Conservation (phyloP, 106 monocot genomes). For the Apostasia ramifera region DNA sequence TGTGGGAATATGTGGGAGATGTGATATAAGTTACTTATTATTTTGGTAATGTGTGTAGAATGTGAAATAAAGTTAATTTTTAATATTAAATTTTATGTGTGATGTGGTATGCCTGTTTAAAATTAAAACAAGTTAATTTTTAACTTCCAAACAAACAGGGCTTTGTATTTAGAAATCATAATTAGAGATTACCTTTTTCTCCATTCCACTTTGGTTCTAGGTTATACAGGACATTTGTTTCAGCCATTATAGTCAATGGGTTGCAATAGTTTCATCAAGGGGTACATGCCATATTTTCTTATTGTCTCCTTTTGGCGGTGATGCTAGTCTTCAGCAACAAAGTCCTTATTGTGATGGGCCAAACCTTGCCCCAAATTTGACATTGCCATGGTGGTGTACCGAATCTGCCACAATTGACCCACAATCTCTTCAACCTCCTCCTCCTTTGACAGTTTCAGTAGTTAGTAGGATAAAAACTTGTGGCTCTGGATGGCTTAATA, state of each 20-base stretch:
- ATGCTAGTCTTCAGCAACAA: conserved; percentile 60
- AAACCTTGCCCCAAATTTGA: conserved; percentile 43
- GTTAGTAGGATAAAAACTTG: conserved; percentile 86
- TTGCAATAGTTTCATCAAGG: conserved; percentile 78
- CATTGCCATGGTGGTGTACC: conserved; percentile 90
- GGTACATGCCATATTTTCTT: conserved; percentile 89
- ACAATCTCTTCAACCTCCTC: conserved; percentile 52
- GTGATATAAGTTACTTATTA: too few species aligned
- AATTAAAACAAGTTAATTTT: too few species aligned
- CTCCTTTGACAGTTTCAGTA: conserved; percentile 63
- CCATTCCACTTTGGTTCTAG: conserved; percentile 23
- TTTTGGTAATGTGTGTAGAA: too few species aligned
- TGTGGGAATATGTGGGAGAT: too few species aligned
- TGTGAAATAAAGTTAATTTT: too few species aligned
- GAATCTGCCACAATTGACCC: conserved; percentile 41
- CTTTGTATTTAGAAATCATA: neutral
- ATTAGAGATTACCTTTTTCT: neutral
- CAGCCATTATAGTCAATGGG: conserved; percentile 89
- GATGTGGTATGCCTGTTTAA: too few species aligned
- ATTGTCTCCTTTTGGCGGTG: conserved; percentile 92
- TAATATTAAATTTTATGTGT: too few species aligned
- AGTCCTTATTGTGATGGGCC: conserved; percentile 41
- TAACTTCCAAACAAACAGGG: too few species aligned
- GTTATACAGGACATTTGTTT: conserved; percentile 93
- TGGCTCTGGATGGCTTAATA: conserved; percentile 79